A percentile compares a stretch with the other conserved stretches of the same genome.
These are phyloP conservation scores for Colletotrichum lentis DNA, from an alignment of 2,329 filamentous ascomycete genomes.

Conservation along the genomic window DNA sequence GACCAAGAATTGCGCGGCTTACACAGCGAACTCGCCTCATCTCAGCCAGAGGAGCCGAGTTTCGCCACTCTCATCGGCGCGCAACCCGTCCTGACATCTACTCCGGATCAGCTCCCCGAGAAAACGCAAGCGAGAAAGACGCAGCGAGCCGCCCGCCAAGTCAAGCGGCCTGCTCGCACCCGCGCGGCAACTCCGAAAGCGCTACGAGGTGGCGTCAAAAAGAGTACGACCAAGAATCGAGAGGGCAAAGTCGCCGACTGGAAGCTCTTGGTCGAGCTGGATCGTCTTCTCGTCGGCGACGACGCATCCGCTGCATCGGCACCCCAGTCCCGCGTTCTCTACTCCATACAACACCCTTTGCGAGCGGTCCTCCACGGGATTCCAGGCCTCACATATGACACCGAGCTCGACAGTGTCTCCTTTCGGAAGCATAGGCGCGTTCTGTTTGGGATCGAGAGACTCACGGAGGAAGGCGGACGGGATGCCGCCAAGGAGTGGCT, in stretches of 20 bases:
- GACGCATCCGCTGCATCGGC: background rate
- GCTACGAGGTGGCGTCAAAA: constrained; percentile 6
- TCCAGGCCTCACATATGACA: constrained; percentile 21
- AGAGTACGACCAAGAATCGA: constrained; percentile 14
- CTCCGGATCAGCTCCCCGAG: background rate
- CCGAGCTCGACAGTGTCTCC: constrained; percentile 22
- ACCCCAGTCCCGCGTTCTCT: background rate
- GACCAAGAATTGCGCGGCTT: background rate
- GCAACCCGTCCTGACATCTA: background rate
- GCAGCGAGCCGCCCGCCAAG: background rate
- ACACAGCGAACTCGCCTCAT: background rate
- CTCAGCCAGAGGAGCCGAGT: background rate
- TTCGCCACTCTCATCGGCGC: no score
- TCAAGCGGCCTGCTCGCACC: background rate
- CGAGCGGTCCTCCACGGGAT: constrained; percentile 17
- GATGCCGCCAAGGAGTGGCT: constrained; percentile 22
- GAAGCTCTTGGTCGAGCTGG: constrained; percentile 19
- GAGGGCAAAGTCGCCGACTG: constrained; percentile 10
- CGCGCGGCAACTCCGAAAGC: background rate
- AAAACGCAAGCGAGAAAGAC: background rate
- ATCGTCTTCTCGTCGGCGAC: constrained; percentile 24
- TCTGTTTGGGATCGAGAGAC: background rate
- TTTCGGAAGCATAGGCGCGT: constrained; percentile 22
- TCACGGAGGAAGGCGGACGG: constrained; percentile 11
- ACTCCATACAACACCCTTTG: constrained; percentile 17